Conservation (phyloP, 306 rosid species). For the Gynostemma pentaphyllum region DNA sequence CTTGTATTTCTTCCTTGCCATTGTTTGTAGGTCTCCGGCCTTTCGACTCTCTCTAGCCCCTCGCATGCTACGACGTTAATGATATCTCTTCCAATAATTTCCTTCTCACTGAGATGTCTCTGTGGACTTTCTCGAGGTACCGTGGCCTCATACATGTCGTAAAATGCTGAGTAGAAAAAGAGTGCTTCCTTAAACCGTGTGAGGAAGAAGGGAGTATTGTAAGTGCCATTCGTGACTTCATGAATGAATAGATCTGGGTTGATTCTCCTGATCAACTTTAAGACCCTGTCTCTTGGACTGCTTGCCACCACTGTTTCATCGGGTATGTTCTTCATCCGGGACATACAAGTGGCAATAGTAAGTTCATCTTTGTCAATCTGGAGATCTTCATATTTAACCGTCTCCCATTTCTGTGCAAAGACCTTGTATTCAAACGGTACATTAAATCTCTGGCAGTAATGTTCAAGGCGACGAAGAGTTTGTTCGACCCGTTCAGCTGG, state of each 20-base stretch:
- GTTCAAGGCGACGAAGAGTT: constrained; percentile 20
- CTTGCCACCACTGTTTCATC: constrained; percentile 1
- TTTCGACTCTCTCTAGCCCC: constrained; percentile 38
- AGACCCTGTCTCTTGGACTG: constrained; percentile 54
- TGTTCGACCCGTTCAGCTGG: constrained; percentile 25
- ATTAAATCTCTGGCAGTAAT: constrained; percentile 26
- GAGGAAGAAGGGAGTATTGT: constrained; percentile 65
- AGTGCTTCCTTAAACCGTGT: constrained; percentile 63
- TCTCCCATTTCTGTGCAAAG: constrained; percentile 30
- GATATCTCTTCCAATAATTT: constrained; percentile 45
- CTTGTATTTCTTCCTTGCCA: constrained; percentile 69
- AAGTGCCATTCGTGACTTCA: constrained; percentile 53
- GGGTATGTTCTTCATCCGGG: constrained; percentile 9
- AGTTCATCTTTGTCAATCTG: constrained; percentile 4
- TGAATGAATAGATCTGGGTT: constrained; percentile 63
- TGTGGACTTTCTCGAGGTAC: constrained; percentile 40
- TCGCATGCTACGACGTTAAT: constrained; percentile 80
- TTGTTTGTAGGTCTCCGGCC: constrained; percentile 78
- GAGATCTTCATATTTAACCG: constrained; percentile 9
- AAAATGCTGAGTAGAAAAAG: constrained; percentile 58
- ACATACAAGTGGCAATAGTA: constrained; percentile 10
- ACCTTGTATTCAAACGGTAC: constrained; percentile 27
- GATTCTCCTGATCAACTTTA: constrained; percentile 49
- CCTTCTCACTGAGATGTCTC: constrained; percentile 47
- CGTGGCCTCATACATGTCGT: constrained; percentile 67